A percentile compares a stretch with the other conserved stretches of the same genome.
Evolutionary conservation across 2,329 filamentous ascomycete species (phyloP).

Genomic region (Fusarium kyushuense): DNA sequence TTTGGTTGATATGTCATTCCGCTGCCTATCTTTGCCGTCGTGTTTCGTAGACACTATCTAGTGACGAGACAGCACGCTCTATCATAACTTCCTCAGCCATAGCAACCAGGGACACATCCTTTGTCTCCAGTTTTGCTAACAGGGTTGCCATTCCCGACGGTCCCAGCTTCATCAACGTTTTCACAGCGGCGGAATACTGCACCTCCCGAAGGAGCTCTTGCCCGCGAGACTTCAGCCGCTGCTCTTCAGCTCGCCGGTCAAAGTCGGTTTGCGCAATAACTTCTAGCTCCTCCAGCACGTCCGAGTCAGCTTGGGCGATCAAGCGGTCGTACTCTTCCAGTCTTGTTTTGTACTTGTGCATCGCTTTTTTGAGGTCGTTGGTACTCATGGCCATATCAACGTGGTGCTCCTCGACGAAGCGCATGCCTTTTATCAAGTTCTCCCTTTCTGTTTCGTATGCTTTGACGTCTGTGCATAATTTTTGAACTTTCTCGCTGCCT

Average conservation of each 20-base stretch:
- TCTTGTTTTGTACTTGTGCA: neutral
- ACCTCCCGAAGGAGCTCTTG: neutral
- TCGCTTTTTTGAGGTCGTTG: neutral
- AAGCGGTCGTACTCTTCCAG: neutral
- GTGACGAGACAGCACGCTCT: neutral
- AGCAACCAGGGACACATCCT: neutral
- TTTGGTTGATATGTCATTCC: neutral
- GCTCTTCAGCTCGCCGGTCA: neutral
- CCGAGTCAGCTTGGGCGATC: slow-evolving; percentile 2
- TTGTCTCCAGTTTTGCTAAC: neutral
- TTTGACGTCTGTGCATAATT: neutral
- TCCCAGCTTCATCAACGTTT: neutral
- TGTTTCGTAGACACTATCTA: neutral
- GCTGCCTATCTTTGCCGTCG: neutral
- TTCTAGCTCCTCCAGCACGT: neutral
- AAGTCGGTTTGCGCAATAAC: neutral
- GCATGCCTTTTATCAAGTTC: neutral
- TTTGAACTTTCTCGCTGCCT: neutral
- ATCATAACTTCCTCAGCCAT: slow-evolving; percentile 3
- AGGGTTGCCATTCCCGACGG: neutral
- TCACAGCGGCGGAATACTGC: neutral
- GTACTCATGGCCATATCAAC: neutral
- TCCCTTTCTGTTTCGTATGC: slow-evolving; percentile 2
- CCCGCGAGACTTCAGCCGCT: neutral
- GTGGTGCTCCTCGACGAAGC: neutral